Base-by-base conservation (phyloP, 31 red algal genomes). In the Porphyra umbilicalis region DNA sequence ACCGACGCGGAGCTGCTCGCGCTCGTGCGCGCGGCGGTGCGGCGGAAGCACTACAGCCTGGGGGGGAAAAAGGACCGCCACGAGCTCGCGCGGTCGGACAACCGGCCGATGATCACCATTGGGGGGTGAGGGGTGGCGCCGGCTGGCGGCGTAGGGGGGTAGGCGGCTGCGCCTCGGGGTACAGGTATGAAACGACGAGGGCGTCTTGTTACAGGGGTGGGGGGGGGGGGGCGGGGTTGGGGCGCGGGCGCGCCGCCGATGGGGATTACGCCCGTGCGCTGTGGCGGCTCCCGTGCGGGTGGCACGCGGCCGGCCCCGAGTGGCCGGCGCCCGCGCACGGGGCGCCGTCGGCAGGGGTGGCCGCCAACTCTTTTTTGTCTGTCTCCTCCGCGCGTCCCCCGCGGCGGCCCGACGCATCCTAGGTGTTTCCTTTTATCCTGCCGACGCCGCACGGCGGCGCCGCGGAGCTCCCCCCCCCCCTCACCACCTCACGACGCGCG, bases 101-200 rank as follows among this genome's bases (percentile, higher is more conserved):
- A 96, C 77, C 90, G 94, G 39, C 88, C 90, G 32, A 96, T 96
- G 94, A 89, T 89, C 32, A 39, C 87, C 34, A 96, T 96, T 33
- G 94, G 94, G 15, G 94, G 94, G 16, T 96, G 68, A 90, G 34
- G 11, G 33, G 25, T 79, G 77, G 2, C 8, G 42, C 14, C 5
- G 42, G 42, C 14, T 2, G 42, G 42, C 14, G 42, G 42, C 14
- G 42, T 10, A 16, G 14, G 42, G 10, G 42, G 42, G n/a, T n/a
- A n/a, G n/a, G n/a, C n/a, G n/a, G n/a, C n/a, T n/a, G n/a, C n/a
- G n/a, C n/a, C n/a, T n/a, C n/a, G n/a, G n/a, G n/a, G n/a, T n/a
- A n/a, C n/a, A n/a, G n/a, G n/a, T n/a, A n/a, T n/a, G n/a, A n/a
- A n/a, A n/a, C n/a, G n/a, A n/a, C n/a, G n/a, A n/a, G n/a, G n/a